Evolutionary conservation across 2,329 filamentous ascomycete species (phyloP).

Genomic region (Cercospora sp.): DNA sequence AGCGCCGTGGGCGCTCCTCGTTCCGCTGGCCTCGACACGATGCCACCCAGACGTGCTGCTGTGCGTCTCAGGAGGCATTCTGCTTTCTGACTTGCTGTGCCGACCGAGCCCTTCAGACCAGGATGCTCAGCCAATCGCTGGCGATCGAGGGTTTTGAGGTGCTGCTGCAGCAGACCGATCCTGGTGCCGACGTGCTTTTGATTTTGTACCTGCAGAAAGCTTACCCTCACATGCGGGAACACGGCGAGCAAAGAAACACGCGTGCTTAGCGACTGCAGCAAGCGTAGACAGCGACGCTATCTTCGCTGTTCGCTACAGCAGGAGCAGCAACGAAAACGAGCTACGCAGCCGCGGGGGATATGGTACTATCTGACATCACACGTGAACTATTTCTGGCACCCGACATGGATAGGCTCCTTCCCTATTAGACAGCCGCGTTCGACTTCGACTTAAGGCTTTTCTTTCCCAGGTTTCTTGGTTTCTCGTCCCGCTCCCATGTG

Average conservation of each 20-base stretch:
- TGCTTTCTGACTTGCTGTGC: not conserved
- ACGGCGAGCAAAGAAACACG: not conserved
- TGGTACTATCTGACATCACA: too few species aligned
- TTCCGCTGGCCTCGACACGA: not conserved
- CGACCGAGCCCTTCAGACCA: not conserved
- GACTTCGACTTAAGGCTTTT: too few species aligned
- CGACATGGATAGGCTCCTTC: not conserved
- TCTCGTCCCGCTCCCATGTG: not conserved
- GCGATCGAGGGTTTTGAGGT: not conserved
- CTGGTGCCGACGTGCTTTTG: not conserved
- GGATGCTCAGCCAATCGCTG: not conserved
- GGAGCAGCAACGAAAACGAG: too few species aligned
- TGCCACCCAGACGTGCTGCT: not conserved
- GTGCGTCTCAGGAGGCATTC: constrained; percentile 7
- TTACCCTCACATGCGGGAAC: not conserved
- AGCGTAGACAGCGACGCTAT: too few species aligned
- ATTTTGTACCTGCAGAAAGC: not conserved
- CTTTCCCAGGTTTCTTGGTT: too few species aligned
- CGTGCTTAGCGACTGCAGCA: not conserved
- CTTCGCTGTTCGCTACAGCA: too few species aligned
- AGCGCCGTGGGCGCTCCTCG: too few species aligned
- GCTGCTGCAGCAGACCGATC: not conserved
- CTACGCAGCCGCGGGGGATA: too few species aligned
- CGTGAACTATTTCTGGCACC: too few species aligned
- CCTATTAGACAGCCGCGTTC: not conserved